A percentile compares a stretch with the other conserved stretches of the same genome.
Conservation (phyloP, 2,329 filamentous ascomycete species). For the Pseudodiploospora longispora region DNA sequence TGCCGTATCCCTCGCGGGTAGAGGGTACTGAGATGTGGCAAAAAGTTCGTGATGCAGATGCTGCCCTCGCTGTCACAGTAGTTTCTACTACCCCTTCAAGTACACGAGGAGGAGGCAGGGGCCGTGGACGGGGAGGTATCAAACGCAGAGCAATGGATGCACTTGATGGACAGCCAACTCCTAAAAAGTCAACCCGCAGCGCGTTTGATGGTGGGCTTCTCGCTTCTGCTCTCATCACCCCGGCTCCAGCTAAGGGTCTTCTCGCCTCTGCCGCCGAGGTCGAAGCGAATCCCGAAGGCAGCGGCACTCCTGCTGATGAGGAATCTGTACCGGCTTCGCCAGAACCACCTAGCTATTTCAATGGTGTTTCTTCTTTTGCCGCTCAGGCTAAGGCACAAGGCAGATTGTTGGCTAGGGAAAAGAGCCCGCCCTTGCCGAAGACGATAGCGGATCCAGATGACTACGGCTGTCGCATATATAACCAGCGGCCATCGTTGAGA, state of each 20-base stretch:
- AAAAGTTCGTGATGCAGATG: conserved; percentile 27
- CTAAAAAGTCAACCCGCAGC: conserved; percentile 37
- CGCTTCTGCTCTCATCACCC: conserved; percentile 16
- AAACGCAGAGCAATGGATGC: conserved; percentile 46
- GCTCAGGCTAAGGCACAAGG: conserved; percentile 18
- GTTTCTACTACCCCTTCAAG: conserved; percentile 16
- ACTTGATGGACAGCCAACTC: conserved; percentile 39
- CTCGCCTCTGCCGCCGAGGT: conserved; percentile 31
- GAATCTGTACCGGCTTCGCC: conserved; percentile 29
- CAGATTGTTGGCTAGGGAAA: conserved; percentile 25
- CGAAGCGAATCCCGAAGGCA: conserved; percentile 23
- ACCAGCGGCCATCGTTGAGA: conserved; percentile 30
- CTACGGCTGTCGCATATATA: conserved; percentile 40
- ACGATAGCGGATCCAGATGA: conserved; percentile 40
- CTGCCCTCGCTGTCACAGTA: conserved; percentile 24
- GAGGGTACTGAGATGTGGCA: conserved; percentile 35
- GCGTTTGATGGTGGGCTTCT: conserved; percentile 21
- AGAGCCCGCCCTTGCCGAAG: conserved; percentile 30
- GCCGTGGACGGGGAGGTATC: conserved; percentile 23
- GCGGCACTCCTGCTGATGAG: conserved; percentile 23
- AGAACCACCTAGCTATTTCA: conserved; percentile 21
- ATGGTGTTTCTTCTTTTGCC: conserved; percentile 15
- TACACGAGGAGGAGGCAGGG: conserved; percentile 24
- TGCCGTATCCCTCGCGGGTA: conserved; percentile 37
- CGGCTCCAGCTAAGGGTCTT: conserved; percentile 29